Evolutionary conservation across 805 yeast genomes (phyloP).

Genomic region (Schwanniomyces vanrijiae): DNA sequence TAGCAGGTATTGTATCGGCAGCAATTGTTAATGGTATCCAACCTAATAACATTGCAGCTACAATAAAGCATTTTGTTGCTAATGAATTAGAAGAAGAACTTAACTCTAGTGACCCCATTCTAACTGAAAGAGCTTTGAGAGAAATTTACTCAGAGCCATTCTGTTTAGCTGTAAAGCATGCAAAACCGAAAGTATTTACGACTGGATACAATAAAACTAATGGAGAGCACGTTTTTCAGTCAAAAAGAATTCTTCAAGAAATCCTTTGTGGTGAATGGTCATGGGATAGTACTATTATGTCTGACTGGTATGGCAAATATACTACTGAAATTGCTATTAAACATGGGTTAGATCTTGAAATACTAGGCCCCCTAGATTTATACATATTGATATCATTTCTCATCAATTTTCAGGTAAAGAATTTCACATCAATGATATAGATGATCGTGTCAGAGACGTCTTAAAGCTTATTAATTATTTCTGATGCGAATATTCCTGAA

Average conservation of each 20-base stretch:
- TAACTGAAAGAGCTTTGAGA: too few species aligned
- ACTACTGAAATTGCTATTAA: slow-evolving; percentile 25
- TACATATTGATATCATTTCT: slow-evolving; percentile 13
- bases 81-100: slow-evolving; percentile 35
- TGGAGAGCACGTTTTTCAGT: too few species aligned
- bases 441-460: slow-evolving; percentile 27
- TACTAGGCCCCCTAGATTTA: slow-evolving; percentile 33
- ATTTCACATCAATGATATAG: slow-evolving; percentile 21
- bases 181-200: too few species aligned
- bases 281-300: too few species aligned
- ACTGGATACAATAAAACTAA: too few species aligned
- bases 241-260: too few species aligned
- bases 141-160: too few species aligned
- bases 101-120: too few species aligned
- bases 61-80: slow-evolving; percentile 32
- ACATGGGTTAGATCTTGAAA: slow-evolving; percentile 32
- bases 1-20: slow-evolving; percentile 26
- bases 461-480: slow-evolving; percentile 23
- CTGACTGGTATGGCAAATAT: too few species aligned
- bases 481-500: slow-evolving; percentile 19
- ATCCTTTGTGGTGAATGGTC: too few species aligned
- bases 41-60: slow-evolving; percentile 22
- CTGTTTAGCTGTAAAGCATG: too few species aligned
- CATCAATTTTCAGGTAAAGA: slow-evolving; percentile 24
- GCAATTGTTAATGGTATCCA: slow-evolving; percentile 31